Base-by-base conservation (phyloP, 768 basidiomycete genomes). In the Leccinum variicolor region DNA sequence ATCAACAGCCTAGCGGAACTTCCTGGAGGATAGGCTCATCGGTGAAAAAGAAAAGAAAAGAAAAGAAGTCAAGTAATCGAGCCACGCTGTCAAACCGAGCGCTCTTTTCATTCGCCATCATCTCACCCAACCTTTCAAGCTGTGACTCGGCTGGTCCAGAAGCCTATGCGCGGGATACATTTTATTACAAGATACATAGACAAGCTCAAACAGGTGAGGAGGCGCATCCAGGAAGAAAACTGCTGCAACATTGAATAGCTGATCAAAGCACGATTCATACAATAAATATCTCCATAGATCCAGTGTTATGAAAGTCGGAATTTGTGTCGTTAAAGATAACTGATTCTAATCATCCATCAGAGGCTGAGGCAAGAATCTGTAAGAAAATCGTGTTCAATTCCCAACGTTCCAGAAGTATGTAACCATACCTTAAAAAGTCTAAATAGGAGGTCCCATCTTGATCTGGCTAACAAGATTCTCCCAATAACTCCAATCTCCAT, bases 401-500 rank as follows among this genome's bases (percentile, higher is more conserved):
- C 21, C 14, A 7, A 50, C 19, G 3, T 34, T 29, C 31, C 19
- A 50, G 21, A 31, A 15, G 8, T 2, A 21, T 50, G 21, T 11
- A 50, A 50, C 31, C 31, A 34, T 31, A 50, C 50, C 31, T 50
- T 21, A 23, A 31, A 34, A 19, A 4, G 29, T 23, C 59, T 70
- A 74, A 26, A 71, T 34, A 25, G 72, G 62, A 21, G 76, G 68
- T 7, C 76, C 74, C 39, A 73, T 71, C 55, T 77, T 76, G 57
- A 79, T 76, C 61, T 76, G 75, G 57, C 74, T 86, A n/a, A 92
- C 85, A 59, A 92, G 69, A 19, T 84, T 83, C 66, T 92, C 89
- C 90, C 90, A 91, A 64, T 91, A 92, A 56, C 75, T 83, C 82
- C 85, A 90, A 72, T 91, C 90, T 14, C 83, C 85, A 58, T 87